Evolutionary conservation across 345 rosid species (phyloP).

Genomic region (Turnera subulata): DNA sequence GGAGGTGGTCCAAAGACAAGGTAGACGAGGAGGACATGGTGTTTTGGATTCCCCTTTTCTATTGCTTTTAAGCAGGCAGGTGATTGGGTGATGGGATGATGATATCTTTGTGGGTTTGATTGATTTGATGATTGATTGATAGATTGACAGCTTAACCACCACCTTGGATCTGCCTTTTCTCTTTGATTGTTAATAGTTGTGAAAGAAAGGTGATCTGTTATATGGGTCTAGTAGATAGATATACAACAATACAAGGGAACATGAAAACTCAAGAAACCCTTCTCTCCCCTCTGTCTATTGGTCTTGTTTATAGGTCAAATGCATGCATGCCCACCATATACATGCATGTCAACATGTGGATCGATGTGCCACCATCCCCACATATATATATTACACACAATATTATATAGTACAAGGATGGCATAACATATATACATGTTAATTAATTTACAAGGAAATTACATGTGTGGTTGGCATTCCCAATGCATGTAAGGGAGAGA

Average conservation of each 20-base stretch:
- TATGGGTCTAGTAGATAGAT: conserved; percentile 17
- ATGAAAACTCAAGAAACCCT: conserved; percentile 1
- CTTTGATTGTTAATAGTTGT: conserved; percentile 18
- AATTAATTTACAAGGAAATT: background rate
- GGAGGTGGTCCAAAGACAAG: conserved; percentile 31
- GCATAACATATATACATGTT: no score
- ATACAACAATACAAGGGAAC: conserved; percentile 24
- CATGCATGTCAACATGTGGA: background rate
- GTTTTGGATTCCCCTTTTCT: background rate
- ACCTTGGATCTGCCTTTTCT: conserved; percentile 46
- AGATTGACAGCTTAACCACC: conserved; percentile 56
- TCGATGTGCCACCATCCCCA: no score
- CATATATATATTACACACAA: background rate
- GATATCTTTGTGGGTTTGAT: conserved; percentile 22
- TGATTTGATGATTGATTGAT: conserved; percentile 38
- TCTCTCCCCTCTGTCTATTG: conserved; percentile 20
- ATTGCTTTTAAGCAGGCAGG: background rate
- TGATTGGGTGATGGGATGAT: background rate
- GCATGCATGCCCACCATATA: background rate
- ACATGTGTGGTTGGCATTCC: conserved; percentile 38
- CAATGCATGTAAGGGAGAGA: conserved; percentile 20
- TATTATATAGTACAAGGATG: no score
- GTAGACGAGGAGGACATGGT: conserved; percentile 40
- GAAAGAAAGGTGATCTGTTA: conserved; percentile 26
- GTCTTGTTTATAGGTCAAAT: conserved; percentile 13